Conservation (phyloP, 306 rosid genomes). For the Lablab purpureus region DNA sequence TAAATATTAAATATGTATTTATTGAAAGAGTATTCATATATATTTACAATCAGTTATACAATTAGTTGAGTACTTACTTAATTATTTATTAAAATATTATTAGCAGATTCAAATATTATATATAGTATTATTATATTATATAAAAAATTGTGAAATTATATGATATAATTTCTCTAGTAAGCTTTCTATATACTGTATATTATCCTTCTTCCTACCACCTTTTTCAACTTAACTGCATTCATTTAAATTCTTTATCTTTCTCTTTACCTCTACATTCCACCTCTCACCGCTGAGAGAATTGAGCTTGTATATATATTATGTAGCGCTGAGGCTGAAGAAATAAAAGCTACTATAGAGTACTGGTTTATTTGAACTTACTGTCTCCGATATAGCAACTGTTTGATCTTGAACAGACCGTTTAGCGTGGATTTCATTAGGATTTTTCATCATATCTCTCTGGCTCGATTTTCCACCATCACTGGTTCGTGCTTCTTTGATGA, state of each 20-base stretch:
- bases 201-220: neutral
- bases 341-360: neutral
- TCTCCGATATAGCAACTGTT: constrained; percentile 34
- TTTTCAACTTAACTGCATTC: neutral
- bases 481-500: constrained; percentile 39
- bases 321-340: neutral
- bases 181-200: no score
- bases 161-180: no score
- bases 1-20: no score
- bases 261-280: neutral
- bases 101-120: no score
- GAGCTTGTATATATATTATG: no score
- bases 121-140: no score
- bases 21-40: no score
- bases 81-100: no score
- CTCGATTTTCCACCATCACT: constrained; percentile 40
- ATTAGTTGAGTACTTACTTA: no score
- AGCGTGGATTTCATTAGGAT: constrained; percentile 17
- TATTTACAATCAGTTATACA: no score
- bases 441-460: constrained; percentile 31
- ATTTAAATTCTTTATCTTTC: neutral
- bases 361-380: constrained; percentile 47
- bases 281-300: neutral
- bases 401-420: constrained; percentile 37
- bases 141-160: no score